Evolutionary conservation across 768 basidiomycete species (phyloP), one percentile per base, ranked within the genome.

Genomic region (Filobasidium floriforme): DNA sequence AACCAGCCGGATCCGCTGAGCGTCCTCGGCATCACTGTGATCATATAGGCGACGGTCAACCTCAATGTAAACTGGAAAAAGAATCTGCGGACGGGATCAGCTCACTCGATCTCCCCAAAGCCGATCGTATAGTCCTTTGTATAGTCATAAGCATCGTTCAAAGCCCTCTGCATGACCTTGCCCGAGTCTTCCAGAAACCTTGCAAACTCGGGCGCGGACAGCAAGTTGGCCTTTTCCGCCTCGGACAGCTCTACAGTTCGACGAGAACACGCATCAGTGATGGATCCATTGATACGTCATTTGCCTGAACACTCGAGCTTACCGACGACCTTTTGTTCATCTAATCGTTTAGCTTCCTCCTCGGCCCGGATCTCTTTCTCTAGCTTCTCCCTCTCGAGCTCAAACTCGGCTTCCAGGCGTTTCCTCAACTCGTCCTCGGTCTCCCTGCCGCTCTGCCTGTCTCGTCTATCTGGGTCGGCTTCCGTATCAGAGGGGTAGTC

Each of bases 121-220:
- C 88, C 89, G 60, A 93, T 85, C n/a, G 89, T 89, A 75, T 99
- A 99, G 80, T 99, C 96, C 41, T 89, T 87, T 71, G 92, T 90
- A 73, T 98, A 97, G 77, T 99, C 96, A 77, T 99, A 99, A 29
- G 85, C 85, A 73, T 98, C 96, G 73, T 90, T 96, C 68, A 98
- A 80, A 24, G 94, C 96, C 60, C 96, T 83, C 76, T 98, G 91
- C 12, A 97, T 85, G 55, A 98, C 92, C 80, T 94, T 94, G 24
- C 90, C 91, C 10, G 91, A 93, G 72, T 89, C 86, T 75, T 96
- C 92, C 18, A 99, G 87, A 77, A 99, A 99, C 69, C 92, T 89
- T 18, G 89, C 79, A 76, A 98, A 97, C 73, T 92, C 91, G 0
- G 92, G 90, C 9, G 88, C 88, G n/a, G 86, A 81, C 69, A 92